Conservation (phyloP, 2,329 filamentous ascomycete genomes). For the Alternaria brassicae region DNA sequence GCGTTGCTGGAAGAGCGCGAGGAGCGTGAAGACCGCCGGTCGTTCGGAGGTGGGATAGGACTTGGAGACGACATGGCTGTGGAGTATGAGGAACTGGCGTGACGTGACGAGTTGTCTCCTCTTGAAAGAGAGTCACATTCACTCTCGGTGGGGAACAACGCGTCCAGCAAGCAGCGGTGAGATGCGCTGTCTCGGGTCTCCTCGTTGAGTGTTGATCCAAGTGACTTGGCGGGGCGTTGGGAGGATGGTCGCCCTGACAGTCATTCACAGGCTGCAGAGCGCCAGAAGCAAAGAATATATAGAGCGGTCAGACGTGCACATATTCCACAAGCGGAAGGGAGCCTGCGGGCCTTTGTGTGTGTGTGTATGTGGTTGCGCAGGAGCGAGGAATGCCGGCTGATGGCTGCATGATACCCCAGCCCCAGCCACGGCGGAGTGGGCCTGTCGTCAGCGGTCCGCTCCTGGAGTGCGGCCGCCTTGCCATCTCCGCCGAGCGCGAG, state of each 20-base stretch:
- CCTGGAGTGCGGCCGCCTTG: slow-evolving; percentile 23
- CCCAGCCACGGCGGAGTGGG: slow-evolving; percentile 6
- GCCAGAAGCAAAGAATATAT: slow-evolving; percentile 25
- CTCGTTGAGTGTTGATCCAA: slow-evolving; percentile 6
- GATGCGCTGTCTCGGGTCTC: slow-evolving; percentile 11
- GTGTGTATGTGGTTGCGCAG: slow-evolving; percentile 27
- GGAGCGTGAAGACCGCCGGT: slow-evolving; percentile 45
- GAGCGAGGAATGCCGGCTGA: slow-evolving; percentile 22
- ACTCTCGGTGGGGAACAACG: background rate
- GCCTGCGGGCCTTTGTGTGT: slow-evolving; percentile 19
- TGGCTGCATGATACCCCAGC: background rate
- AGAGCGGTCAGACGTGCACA: slow-evolving; percentile 27
- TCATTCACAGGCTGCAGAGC: slow-evolving; percentile 15
- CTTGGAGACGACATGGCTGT: slow-evolving; percentile 45
- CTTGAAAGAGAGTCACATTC: background rate
- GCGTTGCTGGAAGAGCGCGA: slow-evolving; percentile 45
- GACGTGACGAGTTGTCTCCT: background rate
- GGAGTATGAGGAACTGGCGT: background rate
- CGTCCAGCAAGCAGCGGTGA: slow-evolving; percentile 1
- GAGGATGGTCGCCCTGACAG: slow-evolving; percentile 13
- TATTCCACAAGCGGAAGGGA: slow-evolving; percentile 20
- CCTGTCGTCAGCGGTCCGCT: slow-evolving; percentile 25
- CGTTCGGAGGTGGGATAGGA: slow-evolving; percentile 47
- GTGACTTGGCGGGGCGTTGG: slow-evolving; percentile 3
- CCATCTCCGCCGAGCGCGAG: slow-evolving; percentile 4